Evolutionary conservation across 176 grass and related monocot species (phyloP).

Genomic region (Triticum monococcum): DNA sequence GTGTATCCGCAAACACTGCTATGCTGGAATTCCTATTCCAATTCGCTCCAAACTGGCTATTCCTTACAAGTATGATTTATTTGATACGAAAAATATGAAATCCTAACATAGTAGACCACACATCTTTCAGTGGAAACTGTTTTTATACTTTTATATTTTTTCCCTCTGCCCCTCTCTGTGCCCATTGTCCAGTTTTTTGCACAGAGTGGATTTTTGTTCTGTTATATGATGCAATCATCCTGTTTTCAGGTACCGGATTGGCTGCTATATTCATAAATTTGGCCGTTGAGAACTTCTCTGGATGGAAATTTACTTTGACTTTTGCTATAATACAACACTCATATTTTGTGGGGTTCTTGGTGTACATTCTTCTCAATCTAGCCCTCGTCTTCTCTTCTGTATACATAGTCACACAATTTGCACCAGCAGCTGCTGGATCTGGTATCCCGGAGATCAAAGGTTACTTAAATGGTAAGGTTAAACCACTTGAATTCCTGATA

Average conservation of each 20-base stretch:
- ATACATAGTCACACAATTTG: slow-evolving; percentile 84
- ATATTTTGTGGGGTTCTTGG: slow-evolving; percentile 90
- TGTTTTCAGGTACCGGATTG: slow-evolving; percentile 85
- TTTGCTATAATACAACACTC: slow-evolving; percentile 97
- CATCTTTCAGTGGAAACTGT: neutral
- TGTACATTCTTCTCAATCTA: slow-evolving; percentile 81
- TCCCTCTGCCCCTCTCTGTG: neutral
- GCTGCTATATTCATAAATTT: slow-evolving; percentile 99
- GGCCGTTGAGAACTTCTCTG: slow-evolving; percentile 98
- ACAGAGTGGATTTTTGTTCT: neutral
- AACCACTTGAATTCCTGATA: slow-evolving; percentile 18
- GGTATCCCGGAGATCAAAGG: slow-evolving; percentile 99
- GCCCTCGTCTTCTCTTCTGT: slow-evolving; percentile 91
- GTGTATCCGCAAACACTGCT: neutral
- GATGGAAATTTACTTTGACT: slow-evolving; percentile 92
- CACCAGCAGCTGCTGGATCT: slow-evolving; percentile 98
- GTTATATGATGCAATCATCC: slow-evolving; percentile 18
- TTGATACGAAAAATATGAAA: neutral
- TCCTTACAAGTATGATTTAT: neutral
- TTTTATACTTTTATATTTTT: neutral
- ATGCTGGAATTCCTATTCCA: neutral
- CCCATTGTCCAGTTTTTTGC: neutral
- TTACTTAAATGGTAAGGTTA: slow-evolving; percentile 89
- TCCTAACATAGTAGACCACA: neutral
- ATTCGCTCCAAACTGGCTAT: neutral